These are phyloP conservation scores for Leucosporidium scottii DNA, from an alignment of 768 basidiomycete species.

Conservation along the genomic window DNA sequence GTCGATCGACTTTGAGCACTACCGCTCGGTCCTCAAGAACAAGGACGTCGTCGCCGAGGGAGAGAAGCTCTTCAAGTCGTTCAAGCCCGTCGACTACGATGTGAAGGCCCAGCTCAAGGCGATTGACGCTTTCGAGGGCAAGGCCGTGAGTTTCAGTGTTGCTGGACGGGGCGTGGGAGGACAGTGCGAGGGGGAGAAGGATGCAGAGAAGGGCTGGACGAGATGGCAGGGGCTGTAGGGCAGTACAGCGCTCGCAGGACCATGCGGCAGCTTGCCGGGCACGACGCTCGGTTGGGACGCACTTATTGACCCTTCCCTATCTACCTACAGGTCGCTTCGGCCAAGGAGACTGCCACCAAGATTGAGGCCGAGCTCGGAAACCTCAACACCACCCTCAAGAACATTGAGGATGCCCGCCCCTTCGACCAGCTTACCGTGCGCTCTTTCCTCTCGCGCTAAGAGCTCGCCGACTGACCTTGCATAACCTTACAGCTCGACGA, in stretches of 20 bases:
- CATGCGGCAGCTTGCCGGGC: neutral
- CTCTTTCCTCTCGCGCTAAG: neutral
- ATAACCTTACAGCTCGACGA: constrained; percentile 62
- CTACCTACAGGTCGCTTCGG: constrained; percentile 69
- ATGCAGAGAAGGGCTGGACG: neutral
- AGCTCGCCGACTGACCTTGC: neutral
- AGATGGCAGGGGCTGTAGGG: neutral
- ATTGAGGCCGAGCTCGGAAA: constrained; percentile 85
- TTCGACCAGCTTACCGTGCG: constrained; percentile 96
- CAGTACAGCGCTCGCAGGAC: neutral
- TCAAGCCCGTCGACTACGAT: constrained; percentile 94
- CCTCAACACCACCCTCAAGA: constrained; percentile 84
- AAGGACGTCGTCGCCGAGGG: constrained; percentile 83
- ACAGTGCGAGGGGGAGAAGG: neutral
- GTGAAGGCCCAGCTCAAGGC: constrained; percentile 81
- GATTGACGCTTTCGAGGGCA: constrained; percentile 91
- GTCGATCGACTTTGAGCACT: constrained; percentile 75
- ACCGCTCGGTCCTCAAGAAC: constrained; percentile 87
- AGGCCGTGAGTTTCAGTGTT: constrained; percentile 63
- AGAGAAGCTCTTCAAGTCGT: constrained; percentile 76
- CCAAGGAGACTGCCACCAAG: constrained; percentile 79
- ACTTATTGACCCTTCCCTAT: neutral
- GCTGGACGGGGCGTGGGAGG: constrained; percentile 7
- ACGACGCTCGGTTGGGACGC: neutral
- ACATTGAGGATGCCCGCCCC: constrained; percentile 94